A percentile compares a stretch with the other conserved stretches of the same genome.
phyloP scores from a whole-genome alignment of 805 yeast species.

The Myxozyma neotropica region DNA sequence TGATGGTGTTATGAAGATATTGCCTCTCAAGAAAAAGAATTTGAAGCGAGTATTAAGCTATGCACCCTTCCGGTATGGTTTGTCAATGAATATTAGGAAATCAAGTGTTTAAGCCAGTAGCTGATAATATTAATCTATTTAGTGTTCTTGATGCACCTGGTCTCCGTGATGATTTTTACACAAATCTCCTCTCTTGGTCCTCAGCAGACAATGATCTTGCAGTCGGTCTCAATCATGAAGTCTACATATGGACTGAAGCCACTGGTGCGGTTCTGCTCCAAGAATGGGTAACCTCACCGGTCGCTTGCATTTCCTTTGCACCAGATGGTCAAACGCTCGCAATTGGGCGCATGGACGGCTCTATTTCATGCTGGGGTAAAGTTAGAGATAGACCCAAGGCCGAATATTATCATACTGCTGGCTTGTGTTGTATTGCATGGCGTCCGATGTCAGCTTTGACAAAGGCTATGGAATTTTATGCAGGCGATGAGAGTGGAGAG shows the following conservation, averaged over 20 bases:
- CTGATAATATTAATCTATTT: not conserved
- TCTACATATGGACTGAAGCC: conserved; percentile 64
- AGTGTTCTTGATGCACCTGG: conserved; percentile 69
- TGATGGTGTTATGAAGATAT: not conserved
- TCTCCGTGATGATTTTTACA: conserved; percentile 73
- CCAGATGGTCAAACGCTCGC: conserved; percentile 53
- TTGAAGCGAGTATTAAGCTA: conserved; percentile 16
- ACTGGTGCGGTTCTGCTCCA: conserved; percentile 52
- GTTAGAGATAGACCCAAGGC: conserved; percentile 13
- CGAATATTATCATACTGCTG: conserved; percentile 31
- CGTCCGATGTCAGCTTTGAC: conserved; percentile 17
- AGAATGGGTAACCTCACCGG: conserved; percentile 42
- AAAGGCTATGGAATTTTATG: conserved; percentile 26
- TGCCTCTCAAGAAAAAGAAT: conserved; percentile 1
- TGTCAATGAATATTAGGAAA: not conserved
- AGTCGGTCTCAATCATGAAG: conserved; percentile 64
- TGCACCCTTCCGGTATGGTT: conserved; percentile 24
- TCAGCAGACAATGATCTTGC: conserved; percentile 52
- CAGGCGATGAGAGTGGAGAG: conserved; percentile 37
- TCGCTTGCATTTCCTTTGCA: conserved; percentile 53
- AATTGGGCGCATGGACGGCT: conserved; percentile 63
- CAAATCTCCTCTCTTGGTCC: conserved; percentile 77
- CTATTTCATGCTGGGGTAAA: conserved; percentile 50
- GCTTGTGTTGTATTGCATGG: conserved; percentile 36
- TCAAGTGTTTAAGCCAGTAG: too few relatives aligned